Percentiles rank a stretch among this genome's conserved stretches.
Evolutionary conservation across 257 asterid genomes (phyloP).

Genomic region (Scutellaria minor): DNA sequence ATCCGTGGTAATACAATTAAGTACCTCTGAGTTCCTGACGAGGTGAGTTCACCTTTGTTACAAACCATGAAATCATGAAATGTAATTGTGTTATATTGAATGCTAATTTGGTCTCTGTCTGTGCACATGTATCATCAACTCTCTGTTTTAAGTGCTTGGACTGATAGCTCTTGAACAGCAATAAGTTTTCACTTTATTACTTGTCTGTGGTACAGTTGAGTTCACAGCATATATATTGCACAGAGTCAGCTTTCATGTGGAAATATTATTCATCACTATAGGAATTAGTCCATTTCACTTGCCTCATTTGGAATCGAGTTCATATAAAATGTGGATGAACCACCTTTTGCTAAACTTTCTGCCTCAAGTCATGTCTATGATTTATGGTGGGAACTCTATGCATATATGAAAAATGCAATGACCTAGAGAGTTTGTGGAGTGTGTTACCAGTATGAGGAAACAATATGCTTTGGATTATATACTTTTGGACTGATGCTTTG

Average conservation of each 20-base stretch:
- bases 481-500: neutral
- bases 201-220: neutral
- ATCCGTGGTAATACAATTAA: constrained; percentile 36
- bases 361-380: neutral
- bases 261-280: neutral
- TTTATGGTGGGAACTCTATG: neutral
- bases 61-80: neutral
- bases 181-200: too few species aligned
- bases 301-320: neutral
- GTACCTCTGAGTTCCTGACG: constrained; percentile 65
- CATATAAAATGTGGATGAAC: neutral
- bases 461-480: neutral
- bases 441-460: neutral
- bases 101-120: neutral
- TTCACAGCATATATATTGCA: neutral
- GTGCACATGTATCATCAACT: neutral
- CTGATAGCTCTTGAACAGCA: neutral
- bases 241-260: neutral
- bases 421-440: neutral
- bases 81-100: neutral
- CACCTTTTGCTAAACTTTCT: neutral
- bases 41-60: constrained; percentile 43
- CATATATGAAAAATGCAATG: neutral
- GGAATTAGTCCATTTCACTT: neutral
- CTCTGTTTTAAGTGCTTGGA: neutral